These are phyloP conservation scores for Peronosclerospora sorghi DNA, from an alignment of 352 stramenopile species.

Conservation along the genomic window DNA sequence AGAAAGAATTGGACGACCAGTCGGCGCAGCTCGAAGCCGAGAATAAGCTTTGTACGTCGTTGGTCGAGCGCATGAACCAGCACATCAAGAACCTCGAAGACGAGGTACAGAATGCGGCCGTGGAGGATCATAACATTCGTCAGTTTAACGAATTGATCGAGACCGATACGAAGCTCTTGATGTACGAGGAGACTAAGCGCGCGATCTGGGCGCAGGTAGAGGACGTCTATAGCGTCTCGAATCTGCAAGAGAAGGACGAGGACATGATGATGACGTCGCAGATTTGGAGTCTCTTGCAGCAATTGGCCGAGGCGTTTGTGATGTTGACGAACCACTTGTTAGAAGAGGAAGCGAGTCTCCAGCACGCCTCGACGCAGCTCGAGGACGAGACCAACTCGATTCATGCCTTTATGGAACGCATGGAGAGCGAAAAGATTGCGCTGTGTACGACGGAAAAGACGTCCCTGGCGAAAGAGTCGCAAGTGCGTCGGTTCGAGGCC, in stretches of 20 bases:
- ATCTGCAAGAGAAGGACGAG: constrained; percentile 82
- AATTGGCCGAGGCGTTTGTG: constrained; percentile 80
- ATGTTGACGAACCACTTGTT: constrained; percentile 81
- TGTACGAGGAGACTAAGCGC: constrained; percentile 74
- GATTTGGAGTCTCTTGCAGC: constrained; percentile 76
- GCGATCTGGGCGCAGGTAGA: constrained; percentile 77
- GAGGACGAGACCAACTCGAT: constrained; percentile 82
- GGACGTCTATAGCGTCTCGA: constrained; percentile 72
- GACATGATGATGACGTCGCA: constrained; percentile 89
- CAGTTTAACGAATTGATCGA: constrained; percentile 66
- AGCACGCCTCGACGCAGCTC: constrained; percentile 74
- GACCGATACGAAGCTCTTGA: constrained; percentile 60
- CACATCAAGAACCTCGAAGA: constrained; percentile 71
- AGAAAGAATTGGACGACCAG: constrained; percentile 77
- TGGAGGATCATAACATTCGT: constrained; percentile 61
- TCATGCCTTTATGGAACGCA: constrained; percentile 83
- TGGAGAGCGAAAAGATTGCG: constrained; percentile 81
- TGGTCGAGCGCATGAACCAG: constrained; percentile 75
- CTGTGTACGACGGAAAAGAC: constrained; percentile 78
- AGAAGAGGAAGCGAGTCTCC: constrained; percentile 75
- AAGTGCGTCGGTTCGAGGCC: constrained; percentile 65
- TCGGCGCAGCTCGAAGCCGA: constrained; percentile 63
- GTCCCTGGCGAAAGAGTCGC: constrained; percentile 71
- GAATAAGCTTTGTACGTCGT: constrained; percentile 64
- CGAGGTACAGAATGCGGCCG: constrained; percentile 61